Base-by-base conservation (phyloP, 768 basidiomycete species). In the Pleurotus tuber-regium region DNA sequence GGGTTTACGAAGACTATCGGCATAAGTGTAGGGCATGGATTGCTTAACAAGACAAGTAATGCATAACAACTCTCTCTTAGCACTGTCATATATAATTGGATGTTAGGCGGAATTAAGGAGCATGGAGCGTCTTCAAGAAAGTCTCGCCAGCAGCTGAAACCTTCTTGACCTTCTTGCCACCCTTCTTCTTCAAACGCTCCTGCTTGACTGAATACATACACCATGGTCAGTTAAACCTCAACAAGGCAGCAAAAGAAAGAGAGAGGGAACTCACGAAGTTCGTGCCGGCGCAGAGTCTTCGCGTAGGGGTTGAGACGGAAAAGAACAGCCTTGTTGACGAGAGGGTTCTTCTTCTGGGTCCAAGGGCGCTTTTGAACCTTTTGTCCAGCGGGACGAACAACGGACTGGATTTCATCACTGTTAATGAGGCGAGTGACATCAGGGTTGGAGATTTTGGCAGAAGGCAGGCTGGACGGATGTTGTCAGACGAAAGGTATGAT, bases 261-360 rank as follows among this genome's bases (percentile, higher is more conserved):
- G 43, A 16, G 10, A 43, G 8, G n/a, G 16, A 19, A 89, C 89
- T 53, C 68, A 92, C 89, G 80, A 59, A 96, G 72, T 67, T 96
- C 92, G 64, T 93, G 88, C 61, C 88, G 78, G 70, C 92, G 89
- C 63, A 94, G 71, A 39, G 89, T 88, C 83, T 96, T 96, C 63
- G 95, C 96, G 73, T 98, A 98, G 48, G 96, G 96, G 81, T 98
- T 98, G 74, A 98, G 82, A 63, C 94, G 88, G 92, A 94, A 95
- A 67, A 95, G 84, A 61, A 95, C 76, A 44, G 82, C 88, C 79
- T 89, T 94, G 86, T 97, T 97, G 74, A 83, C 70, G 63, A 97
- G 82, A 48, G 95, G 93, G 80, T 97, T 98, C 88, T 98, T 98
- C 89, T 94, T 94, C 78, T 98, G 95, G 57, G 93, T 91, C 91